phyloP scores from a whole-genome alignment of 2,329 filamentous ascomycete species.

The Fusarium mangiferae region DNA sequence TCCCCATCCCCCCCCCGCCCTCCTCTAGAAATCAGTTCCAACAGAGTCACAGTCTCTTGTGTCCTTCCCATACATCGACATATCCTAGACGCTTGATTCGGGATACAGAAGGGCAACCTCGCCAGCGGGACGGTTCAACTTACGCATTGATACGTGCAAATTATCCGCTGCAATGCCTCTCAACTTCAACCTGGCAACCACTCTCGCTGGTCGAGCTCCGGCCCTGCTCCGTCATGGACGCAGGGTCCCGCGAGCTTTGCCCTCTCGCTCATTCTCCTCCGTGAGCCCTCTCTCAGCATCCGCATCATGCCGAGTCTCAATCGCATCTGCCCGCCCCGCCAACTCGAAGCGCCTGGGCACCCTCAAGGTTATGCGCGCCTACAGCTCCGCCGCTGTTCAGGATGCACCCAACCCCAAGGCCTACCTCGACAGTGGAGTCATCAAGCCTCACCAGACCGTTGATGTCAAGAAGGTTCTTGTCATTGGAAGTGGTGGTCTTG shows the following conservation, averaged over 20 bases:
- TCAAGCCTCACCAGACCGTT: constrained; percentile 81
- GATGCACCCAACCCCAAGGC: constrained; percentile 84
- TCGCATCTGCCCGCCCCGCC: constrained; percentile 45
- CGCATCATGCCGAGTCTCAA: constrained; percentile 36
- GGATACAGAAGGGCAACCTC: constrained; percentile 46
- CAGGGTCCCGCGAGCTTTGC: constrained; percentile 58
- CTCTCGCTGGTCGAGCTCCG: constrained; percentile 67
- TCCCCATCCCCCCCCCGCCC: constrained; percentile 27
- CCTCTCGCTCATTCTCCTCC: constrained; percentile 57
- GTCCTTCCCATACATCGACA: constrained; percentile 32
- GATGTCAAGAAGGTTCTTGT: constrained; percentile 97
- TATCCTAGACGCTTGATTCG: constrained; percentile 46
- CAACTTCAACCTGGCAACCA: constrained; percentile 52
- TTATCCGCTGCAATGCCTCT: constrained; percentile 51
- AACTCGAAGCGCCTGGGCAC: constrained; percentile 60
- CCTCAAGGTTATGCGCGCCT: constrained; percentile 55
- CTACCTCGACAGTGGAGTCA: constrained; percentile 87
- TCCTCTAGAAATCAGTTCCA: constrained; percentile 26
- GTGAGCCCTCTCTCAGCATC: constrained; percentile 46
- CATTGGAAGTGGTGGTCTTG: constrained; percentile 93
- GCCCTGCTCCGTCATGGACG: constrained; percentile 66
- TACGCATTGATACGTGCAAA: constrained; percentile 50
- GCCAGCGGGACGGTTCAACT: constrained; percentile 50
- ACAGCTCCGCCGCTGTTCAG: constrained; percentile 63
- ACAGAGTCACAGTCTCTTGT: constrained; percentile 44